phyloP scores from a whole-genome alignment of 345 rosid species.

The Populus nigra region DNA sequence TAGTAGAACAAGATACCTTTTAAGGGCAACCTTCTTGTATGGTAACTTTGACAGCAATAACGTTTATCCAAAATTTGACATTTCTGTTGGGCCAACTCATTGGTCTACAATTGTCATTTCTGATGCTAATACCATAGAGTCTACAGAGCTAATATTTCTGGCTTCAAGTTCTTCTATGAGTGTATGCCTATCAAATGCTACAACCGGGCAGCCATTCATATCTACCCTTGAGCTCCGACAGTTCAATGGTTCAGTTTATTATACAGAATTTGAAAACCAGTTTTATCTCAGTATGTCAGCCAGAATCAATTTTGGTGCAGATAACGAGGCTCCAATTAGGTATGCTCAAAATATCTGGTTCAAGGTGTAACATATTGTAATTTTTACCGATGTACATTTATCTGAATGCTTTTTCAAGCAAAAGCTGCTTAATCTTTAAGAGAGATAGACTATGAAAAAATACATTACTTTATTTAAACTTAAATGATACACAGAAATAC shows the following conservation, averaged over 20 bases:
- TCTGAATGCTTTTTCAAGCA: slow-evolving; percentile 9
- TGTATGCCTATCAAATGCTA: slow-evolving; percentile 93
- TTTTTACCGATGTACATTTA: neutral
- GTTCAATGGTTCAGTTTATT: slow-evolving; percentile 81
- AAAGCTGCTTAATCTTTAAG: neutral
- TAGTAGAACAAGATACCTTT: slow-evolving; percentile 73
- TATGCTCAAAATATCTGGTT: slow-evolving; percentile 29
- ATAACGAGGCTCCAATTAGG: slow-evolving; percentile 78
- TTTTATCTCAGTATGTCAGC: slow-evolving; percentile 79
- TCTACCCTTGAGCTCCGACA: slow-evolving; percentile 98
- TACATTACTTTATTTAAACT: neutral
- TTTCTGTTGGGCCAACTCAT: slow-evolving; percentile 83
- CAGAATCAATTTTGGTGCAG: slow-evolving; percentile 93
- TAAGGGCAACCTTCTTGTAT: slow-evolving; percentile 94
- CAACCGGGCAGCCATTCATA: slow-evolving; percentile 94
- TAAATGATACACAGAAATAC: neutral
- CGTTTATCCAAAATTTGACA: slow-evolving; percentile 89
- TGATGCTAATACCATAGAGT: slow-evolving; percentile 66
- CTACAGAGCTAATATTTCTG: slow-evolving; percentile 72
- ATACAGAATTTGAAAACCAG: slow-evolving; percentile 56
- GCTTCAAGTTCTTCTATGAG: slow-evolving; percentile 65
- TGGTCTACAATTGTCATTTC: slow-evolving; percentile 92
- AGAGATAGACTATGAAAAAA: neutral
- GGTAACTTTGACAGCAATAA: slow-evolving; percentile 84
- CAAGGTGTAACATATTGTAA: slow-evolving; percentile 1